These are phyloP conservation scores for Dendrocalamus latiflorus DNA, from an alignment of 202 grass and related monocot genomes.

Conservation along the genomic window DNA sequence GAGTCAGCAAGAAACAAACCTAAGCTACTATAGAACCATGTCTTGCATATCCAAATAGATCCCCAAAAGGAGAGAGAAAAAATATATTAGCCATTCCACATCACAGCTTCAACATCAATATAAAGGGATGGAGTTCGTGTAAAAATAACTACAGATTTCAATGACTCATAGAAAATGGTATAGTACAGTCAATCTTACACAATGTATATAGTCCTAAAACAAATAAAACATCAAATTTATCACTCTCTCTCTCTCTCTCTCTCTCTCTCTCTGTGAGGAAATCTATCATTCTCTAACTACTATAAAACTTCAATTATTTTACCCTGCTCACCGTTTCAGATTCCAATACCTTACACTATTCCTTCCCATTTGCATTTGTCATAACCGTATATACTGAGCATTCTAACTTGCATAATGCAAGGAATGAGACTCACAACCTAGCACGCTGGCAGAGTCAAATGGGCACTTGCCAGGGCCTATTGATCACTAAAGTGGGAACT, in stretches of 20 bases:
- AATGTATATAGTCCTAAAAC: not conserved
- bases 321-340: not conserved
- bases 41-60: slow-evolving; percentile 1
- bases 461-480: not conserved
- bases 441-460: not conserved
- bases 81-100: not conserved
- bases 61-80: not conserved
- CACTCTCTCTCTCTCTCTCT: not conserved
- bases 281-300: not conserved
- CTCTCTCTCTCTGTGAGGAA: not conserved
- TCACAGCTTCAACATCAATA: not conserved
- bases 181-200: not conserved
- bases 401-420: not conserved
- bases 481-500: not conserved
- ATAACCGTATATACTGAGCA: not conserved
- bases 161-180: not conserved
- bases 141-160: not conserved
- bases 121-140: not conserved
- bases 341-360: not conserved
- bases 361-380: not conserved
- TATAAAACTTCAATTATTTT: slow-evolving; percentile 3
- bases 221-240: not conserved
- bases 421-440: not conserved
- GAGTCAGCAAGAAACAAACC: slow-evolving; percentile 2
- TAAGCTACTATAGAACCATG: slow-evolving; percentile 13